Percentiles rank a stretch among this genome's conserved stretches.
Evolutionary conservation across 2,329 filamentous ascomycete genomes (phyloP).

Genomic region (Phyllosticta ampelicida): DNA sequence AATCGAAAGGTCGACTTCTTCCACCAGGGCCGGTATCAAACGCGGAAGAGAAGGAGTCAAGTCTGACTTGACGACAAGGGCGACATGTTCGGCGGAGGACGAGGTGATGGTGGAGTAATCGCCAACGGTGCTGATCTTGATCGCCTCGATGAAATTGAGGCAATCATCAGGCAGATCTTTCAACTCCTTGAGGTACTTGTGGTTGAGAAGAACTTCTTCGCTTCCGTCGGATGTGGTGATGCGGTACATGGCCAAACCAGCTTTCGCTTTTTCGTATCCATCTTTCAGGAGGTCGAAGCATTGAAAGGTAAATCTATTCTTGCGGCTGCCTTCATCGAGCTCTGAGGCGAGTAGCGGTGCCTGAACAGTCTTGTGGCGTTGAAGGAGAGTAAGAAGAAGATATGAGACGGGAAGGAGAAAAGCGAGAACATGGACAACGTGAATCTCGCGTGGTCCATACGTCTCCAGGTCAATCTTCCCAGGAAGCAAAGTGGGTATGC

Average conservation of each 20-base stretch:
- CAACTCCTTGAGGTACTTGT: constrained; percentile 22
- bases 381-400: not conserved
- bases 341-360: constrained; percentile 3
- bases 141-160: constrained; percentile 21
- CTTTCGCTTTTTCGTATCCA: constrained; percentile 7
- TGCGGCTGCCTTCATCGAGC: constrained; percentile 2
- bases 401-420: not conserved
- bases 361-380: not conserved
- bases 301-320: constrained; percentile 4
- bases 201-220: constrained; percentile 19
- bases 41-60: constrained; percentile 25
- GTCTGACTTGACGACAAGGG: constrained; percentile 22
- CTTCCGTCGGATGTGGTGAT: constrained; percentile 6
- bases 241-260: constrained; percentile 5
- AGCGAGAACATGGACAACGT: not conserved
- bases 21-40: constrained; percentile 19
- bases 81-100: not conserved
- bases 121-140: constrained; percentile 16
- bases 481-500: constrained; percentile 4
- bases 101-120: constrained; percentile 7
- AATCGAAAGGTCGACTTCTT: constrained; percentile 22
- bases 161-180: constrained; percentile 23
- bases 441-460: not conserved
- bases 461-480: not conserved
- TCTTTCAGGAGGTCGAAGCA: constrained; percentile 1